Evolutionary conservation across 208 protist species (phyloP), one percentile per base, ranked within the genome.

Genomic region (Leptomonas pyrrhocoris): DNA sequence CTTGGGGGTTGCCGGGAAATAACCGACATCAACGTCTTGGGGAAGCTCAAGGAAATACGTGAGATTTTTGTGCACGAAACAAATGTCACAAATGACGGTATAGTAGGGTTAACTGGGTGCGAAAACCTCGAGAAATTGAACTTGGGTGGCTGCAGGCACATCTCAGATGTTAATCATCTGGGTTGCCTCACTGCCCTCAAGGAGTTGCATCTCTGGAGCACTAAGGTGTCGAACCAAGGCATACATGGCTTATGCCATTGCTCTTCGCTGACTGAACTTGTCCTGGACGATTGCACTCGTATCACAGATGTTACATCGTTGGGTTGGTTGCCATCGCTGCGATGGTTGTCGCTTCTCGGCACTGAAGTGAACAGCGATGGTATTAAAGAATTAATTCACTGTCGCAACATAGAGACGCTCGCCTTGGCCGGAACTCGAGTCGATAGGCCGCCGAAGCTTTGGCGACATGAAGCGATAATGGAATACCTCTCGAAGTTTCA

Each of bases 171-270:
- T 23, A 90, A 87, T 65, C 66, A 53, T 50, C 58, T 90, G 0
- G 50, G 66, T 6, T 23, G 34, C 0, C 49, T 90, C 50, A n/a
- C 40, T 2, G 30, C 38, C 9, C 53, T 90, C 27, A 60, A 75
- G 57, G 81, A 90, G 25, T 50, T 90, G 15, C 81, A 90, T 73
- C 67, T 90, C 2, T 90, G 81, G 68, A 84, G 70, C 51, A 90
- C 85, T 2, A 76, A 59, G 23, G 78, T 90, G 9, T 77, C 64
- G 4, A 76, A 79, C 18, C 49, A 66, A 27, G 85, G 79, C 23
- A 83, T 90, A 43, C 45, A 51, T 21, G 74, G 61, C 2, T 50
- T 90, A 21, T 56, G 70, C 11, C 19, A 34, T 0, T 90, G 81
- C 68, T 15, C 49, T 30, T 66, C 61, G 2, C 49, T 90, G n/a